These are phyloP conservation scores for Psidium friedrichsthalianum DNA, from an alignment of 345 rosid genomes.

Conservation along the genomic window DNA sequence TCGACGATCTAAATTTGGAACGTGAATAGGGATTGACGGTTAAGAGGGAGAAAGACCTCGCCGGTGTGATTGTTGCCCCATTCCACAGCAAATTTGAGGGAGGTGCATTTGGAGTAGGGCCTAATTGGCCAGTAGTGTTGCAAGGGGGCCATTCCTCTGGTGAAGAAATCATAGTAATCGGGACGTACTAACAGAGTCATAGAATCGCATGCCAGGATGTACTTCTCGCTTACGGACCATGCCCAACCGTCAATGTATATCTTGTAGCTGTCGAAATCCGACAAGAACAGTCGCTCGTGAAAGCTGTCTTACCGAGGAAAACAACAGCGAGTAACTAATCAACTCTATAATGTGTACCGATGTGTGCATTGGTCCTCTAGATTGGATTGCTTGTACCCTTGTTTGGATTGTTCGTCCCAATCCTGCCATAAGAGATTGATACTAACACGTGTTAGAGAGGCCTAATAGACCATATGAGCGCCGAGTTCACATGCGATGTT, in stretches of 20 bases:
- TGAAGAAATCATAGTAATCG: conserved; percentile 44
- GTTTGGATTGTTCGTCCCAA: conserved; percentile 27
- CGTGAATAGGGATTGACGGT: background rate
- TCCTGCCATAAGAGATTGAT: conserved; percentile 13
- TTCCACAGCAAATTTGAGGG: conserved; percentile 57
- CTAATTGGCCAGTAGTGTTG: conserved; percentile 77
- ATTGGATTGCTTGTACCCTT: conserved; percentile 40
- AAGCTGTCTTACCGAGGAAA: background rate
- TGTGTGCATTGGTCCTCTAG: conserved; percentile 48
- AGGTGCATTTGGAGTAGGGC: conserved; percentile 32
- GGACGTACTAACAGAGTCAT: conserved; percentile 43
- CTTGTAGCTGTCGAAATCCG: conserved; percentile 37
- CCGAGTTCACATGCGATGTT: background rate
- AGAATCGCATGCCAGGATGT: conserved; percentile 69
- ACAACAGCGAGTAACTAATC: background rate
- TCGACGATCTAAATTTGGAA: background rate
- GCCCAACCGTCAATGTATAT: conserved; percentile 65
- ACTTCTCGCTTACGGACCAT: conserved; percentile 81
- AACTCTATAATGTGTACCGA: conserved; percentile 17
- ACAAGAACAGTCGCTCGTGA: background rate
- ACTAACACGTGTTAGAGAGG: background rate
- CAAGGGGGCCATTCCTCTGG: conserved; percentile 54
- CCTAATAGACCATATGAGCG: background rate
- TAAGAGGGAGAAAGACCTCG: conserved; percentile 3
- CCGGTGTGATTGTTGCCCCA: conserved; percentile 53